Percentiles rank a stretch among this genome's conserved stretches.
These are phyloP conservation scores for Sporisorium reilianum DNA, from an alignment of 1,284 basidiomycete genomes.

Conservation along the genomic window DNA sequence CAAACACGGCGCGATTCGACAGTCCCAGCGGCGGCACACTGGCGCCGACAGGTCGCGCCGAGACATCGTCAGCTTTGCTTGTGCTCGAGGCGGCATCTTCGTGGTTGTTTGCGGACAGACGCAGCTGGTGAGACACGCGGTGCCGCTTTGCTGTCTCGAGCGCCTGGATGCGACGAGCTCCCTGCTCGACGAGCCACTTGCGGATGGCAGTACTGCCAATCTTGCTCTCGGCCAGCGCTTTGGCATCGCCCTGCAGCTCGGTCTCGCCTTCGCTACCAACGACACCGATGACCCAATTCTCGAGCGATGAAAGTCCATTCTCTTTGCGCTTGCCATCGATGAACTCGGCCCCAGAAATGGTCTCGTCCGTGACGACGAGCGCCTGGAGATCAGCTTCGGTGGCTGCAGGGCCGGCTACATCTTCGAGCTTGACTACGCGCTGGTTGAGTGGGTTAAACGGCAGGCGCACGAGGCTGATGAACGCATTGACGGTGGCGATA, in stretches of 20 bases:
- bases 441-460: slow-evolving; percentile 38
- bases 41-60: slow-evolving; percentile 51
- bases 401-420: slow-evolving; percentile 65
- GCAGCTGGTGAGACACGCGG: slow-evolving; percentile 24
- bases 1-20: slow-evolving; percentile 64
- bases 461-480: slow-evolving; percentile 51
- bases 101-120: slow-evolving; percentile 11
- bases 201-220: slow-evolving; percentile 67
- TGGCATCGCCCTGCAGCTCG: slow-evolving; percentile 57
- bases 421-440: slow-evolving; percentile 57
- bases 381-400: slow-evolving; percentile 58
- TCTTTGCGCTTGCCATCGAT: slow-evolving; percentile 57
- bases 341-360: slow-evolving; percentile 56
- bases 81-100: not conserved
- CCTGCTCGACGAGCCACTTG: slow-evolving; percentile 51
- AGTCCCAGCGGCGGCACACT: slow-evolving; percentile 65
- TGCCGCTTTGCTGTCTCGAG: slow-evolving; percentile 29
- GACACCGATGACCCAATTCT: slow-evolving; percentile 61
- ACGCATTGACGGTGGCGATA: slow-evolving; percentile 55
- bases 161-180: slow-evolving; percentile 33
- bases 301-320: slow-evolving; percentile 44
- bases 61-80: slow-evolving; percentile 12
- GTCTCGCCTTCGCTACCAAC: slow-evolving; percentile 59
- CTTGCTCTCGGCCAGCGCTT: slow-evolving; percentile 59
- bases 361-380: slow-evolving; percentile 66